These are phyloP conservation scores for Claviceps sp. DNA, from an alignment of 2,329 filamentous ascomycete genomes.

Conservation along the genomic window DNA sequence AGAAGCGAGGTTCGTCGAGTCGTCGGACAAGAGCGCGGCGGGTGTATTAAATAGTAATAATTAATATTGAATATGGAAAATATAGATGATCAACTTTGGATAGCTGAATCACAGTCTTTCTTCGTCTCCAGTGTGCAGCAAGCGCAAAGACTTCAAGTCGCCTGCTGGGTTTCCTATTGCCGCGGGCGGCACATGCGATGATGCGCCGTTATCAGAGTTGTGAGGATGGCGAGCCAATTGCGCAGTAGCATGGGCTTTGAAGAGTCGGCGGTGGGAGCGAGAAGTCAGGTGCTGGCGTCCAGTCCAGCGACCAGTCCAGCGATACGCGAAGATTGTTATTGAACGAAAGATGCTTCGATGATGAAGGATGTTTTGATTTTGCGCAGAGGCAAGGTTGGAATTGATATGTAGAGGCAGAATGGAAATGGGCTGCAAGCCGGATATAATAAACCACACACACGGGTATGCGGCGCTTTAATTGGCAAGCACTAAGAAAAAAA, in stretches of 20 bases:
- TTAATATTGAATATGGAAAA: background rate
- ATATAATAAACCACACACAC: background rate
- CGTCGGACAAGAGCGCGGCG: background rate
- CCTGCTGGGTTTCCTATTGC: conserved; percentile 35
- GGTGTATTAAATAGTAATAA: no score
- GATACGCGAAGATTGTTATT: background rate
- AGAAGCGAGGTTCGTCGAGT: background rate
- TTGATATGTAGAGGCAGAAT: no score
- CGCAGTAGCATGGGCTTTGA: background rate
- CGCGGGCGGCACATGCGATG: conserved; percentile 28
- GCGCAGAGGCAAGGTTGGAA: no score
- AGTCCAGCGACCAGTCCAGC: background rate
- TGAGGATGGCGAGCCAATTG: background rate
- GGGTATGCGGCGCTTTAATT: background rate
- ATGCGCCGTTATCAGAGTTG: conserved; percentile 1
- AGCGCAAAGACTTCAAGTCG: conserved; percentile 58
- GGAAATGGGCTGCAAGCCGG: no score
- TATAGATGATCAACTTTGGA: background rate
- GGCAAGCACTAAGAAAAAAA: background rate
- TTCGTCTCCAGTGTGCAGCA: conserved; percentile 36
- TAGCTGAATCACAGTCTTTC: conserved; percentile 35
- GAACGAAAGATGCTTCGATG: background rate
- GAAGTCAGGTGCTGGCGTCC: background rate
- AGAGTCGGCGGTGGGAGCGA: background rate
- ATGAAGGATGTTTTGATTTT: background rate